Evolutionary conservation across 805 yeast species (phyloP), one percentile per base, ranked within the genome.

Genomic region (Yamadazyma sp.): DNA sequence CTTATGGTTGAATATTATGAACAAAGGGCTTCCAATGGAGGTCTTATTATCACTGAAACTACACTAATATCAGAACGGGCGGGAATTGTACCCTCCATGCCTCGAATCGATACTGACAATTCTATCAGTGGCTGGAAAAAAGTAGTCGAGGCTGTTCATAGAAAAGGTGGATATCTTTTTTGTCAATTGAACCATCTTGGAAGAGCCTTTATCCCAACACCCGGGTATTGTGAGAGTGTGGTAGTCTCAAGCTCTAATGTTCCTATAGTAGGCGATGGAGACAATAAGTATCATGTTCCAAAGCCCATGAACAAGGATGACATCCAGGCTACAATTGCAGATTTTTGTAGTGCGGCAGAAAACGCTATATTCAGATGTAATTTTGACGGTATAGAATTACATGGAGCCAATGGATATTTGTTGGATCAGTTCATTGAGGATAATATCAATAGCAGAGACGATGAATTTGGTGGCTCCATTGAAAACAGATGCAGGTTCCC

Each of bases 181-280:
- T 51, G 70, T 21, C 85, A 80, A 59, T 44, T 80, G 18, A 78
- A 82, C 81, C 64, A 60, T 10, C 52, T 77, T 17, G 82, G 82
- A 18, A 57, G 78, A 37, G 64, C 58, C 31, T 64, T 57, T 13
- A 52, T 44, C 20, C 55, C 62, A 12, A 56, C 60, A 15, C 50
- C 62, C 36, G 34, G 47, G 18, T 36, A 35, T 11, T 58, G 63
- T 9, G 37, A 42, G 6, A 47, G 43, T 13, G 41, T 48, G 13
- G 40, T 47, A n/a, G n/a, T n/a, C n/a, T n/a, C n/a, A n/a, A n/a
- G n/a, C n/a, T 64, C 73, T 17, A 65, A 21, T 31, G 38, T 3
- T 6, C 41, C 26, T 5, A 16, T 28, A 3, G 28, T 25, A n/a
- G 26, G 15, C 6, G 32, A 37, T 1, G 49, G 42, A 27, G 47